Conservation (phyloP, 441 rosid genomes). For the Macaranga tanarius region DNA sequence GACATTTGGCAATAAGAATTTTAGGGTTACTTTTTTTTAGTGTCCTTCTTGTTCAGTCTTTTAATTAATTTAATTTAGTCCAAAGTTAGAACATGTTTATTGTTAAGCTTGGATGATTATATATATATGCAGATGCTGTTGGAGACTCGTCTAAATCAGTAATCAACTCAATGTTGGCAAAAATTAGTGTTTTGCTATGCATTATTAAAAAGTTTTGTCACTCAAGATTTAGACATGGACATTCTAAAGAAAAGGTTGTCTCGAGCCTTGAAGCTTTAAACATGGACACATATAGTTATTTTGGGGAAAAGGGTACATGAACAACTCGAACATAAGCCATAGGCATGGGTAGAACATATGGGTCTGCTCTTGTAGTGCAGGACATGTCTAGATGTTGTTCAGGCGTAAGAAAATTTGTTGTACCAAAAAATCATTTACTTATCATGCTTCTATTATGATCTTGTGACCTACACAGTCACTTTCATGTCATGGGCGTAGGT, state of each 20-base stretch:
- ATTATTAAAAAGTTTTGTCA: constrained; percentile 9
- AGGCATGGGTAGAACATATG: background rate
- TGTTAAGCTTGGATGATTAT: background rate
- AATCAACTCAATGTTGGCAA: constrained; percentile 6
- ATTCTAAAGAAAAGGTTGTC: background rate
- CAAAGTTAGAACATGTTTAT: background rate
- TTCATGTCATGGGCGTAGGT: too few relatives aligned
- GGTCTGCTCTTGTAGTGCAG: background rate
- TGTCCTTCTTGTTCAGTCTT: background rate
- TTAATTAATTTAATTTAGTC: background rate
- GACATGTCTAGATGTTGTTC: background rate
- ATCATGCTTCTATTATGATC: background rate
- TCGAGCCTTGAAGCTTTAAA: constrained; percentile 1
- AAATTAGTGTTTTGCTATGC: background rate
- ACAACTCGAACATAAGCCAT: background rate
- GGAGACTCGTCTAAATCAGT: constrained; percentile 1
- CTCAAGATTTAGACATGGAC: constrained; percentile 3
- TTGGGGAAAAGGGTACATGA: background rate
- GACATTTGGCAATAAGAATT: background rate
- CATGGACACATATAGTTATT: background rate
- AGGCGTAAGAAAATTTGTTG: background rate
- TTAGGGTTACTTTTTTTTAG: background rate
- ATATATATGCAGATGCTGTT: background rate
- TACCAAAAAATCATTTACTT: background rate
- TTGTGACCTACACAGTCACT: background rate